Evolutionary conservation across 805 yeast genomes (phyloP), one percentile per base, ranked within the genome.

Genomic region (Yamadazyma paraphyllophila): DNA sequence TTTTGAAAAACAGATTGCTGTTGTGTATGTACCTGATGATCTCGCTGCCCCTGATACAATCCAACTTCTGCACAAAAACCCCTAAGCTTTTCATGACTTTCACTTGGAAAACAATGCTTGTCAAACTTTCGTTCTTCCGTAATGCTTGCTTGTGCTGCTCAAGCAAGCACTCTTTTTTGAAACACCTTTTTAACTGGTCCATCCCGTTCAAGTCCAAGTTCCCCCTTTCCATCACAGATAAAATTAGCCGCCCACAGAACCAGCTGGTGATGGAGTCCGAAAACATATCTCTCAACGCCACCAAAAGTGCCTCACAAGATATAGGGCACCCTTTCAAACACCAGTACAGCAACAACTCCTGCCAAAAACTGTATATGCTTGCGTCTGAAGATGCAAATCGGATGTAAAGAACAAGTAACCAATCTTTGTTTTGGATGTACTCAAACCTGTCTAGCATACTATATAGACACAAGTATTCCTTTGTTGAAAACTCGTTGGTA

Each of bases 101-200:
- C 3, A 46, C 13, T 24, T 49, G 50, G 26, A 39, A 46, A 9
- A 50, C 25, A 16, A 39, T 33, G 1, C 45, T 24, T 4, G 53
- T 50, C n/a, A 50, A 38, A 36, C 47, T 46, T 20, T 36, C 17
- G 17, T 46, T 49, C n/a, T 29, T 7, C 4, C 7, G 15, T 16
- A 49, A 24, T 15, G 25, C 32, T 13, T n/a, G 11, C 8, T 37
- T 15, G 32, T 37, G 32, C 15, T 26, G n/a, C 3, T 7, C 13
- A 33, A 35, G 34, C n/a, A 16, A n/a, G 7, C 20, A 25, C 11
- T 30, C 34, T 13, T 17, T 20, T 24, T 36, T 26, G 17, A 17
- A 35, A 14, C 9, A 17, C 7, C 15, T 12, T 4, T 17, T 20
- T 3, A 42, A 12, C 17, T 10, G 24, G 2, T 13, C 15, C 16